Conservation (phyloP, 805 yeast genomes). For the Candida morakotiae region DNA sequence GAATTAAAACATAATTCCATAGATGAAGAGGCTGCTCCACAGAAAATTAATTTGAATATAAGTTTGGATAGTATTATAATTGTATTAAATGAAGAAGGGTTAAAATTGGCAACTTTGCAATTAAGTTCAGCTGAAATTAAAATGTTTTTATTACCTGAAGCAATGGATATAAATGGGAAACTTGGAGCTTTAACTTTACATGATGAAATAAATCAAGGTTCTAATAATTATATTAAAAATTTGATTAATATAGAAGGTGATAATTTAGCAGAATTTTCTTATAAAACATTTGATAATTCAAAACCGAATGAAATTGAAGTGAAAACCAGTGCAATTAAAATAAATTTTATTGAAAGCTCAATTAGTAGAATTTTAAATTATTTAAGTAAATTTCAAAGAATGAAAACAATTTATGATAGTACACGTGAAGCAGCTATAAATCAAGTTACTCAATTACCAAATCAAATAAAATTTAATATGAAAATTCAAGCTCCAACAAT, state of each 20-base stretch:
- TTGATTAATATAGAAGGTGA: slow-evolving; percentile 78
- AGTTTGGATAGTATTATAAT: slow-evolving; percentile 69
- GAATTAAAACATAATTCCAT: slow-evolving; percentile 63
- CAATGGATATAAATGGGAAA: slow-evolving; percentile 64
- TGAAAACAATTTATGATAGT: slow-evolving; percentile 85
- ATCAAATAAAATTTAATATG: slow-evolving; percentile 66
- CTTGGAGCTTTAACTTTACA: slow-evolving; percentile 75
- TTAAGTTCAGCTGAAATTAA: slow-evolving; percentile 69
- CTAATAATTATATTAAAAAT: slow-evolving; percentile 57
- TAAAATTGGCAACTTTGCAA: slow-evolving; percentile 73
- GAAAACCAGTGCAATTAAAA: slow-evolving; percentile 68
- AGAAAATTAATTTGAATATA: slow-evolving; percentile 66
- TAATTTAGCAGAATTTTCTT: slow-evolving; percentile 74
- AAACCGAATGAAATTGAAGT: slow-evolving; percentile 53
- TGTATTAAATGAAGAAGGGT: slow-evolving; percentile 77
- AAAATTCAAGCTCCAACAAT: slow-evolving; percentile 77
- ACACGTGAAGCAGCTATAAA: slow-evolving; percentile 87
- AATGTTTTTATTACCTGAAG: slow-evolving; percentile 68
- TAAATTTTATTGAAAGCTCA: slow-evolving; percentile 81
- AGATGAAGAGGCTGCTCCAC: slow-evolving; percentile 59
- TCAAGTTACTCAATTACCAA: slow-evolving; percentile 65
- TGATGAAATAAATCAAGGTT: slow-evolving; percentile 70
- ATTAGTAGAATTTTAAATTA: slow-evolving; percentile 63
- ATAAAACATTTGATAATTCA: slow-evolving; percentile 68
- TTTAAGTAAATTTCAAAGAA: slow-evolving; percentile 68